These are phyloP conservation scores for Metarhizium anisopliae DNA, from an alignment of 2,329 filamentous ascomycete species.

Conservation along the genomic window DNA sequence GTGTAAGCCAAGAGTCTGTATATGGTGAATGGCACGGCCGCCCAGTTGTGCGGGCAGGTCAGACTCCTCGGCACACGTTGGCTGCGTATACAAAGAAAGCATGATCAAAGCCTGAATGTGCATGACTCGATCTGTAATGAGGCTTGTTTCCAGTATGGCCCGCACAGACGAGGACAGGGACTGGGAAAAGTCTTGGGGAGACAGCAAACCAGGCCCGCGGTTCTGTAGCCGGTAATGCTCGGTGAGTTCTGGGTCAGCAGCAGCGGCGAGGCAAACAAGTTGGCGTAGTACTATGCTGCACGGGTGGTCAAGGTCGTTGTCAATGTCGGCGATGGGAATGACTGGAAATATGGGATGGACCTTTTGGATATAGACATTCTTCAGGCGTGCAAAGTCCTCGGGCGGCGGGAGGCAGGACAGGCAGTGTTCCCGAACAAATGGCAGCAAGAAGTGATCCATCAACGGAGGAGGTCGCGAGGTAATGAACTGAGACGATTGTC, in stretches of 20 bases:
- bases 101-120: slow-evolving; percentile 45
- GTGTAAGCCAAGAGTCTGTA: slow-evolving; percentile 47
- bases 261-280: slow-evolving; percentile 45
- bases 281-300: slow-evolving; percentile 39
- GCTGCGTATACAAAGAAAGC: slow-evolving; percentile 51
- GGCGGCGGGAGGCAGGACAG: slow-evolving; percentile 38
- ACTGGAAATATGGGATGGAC: slow-evolving; percentile 47
- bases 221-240: slow-evolving; percentile 35
- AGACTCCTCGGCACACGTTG: slow-evolving; percentile 41
- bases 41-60: slow-evolving; percentile 45
- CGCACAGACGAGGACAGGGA: slow-evolving; percentile 38
- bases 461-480: slow-evolving; percentile 27
- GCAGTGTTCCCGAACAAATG: slow-evolving; percentile 36
- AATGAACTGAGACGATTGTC: slow-evolving; percentile 27
- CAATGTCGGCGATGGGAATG: slow-evolving; percentile 29
- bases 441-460: slow-evolving; percentile 31
- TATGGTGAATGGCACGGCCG: slow-evolving; percentile 45
- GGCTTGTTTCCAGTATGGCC: slow-evolving; percentile 41
- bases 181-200: slow-evolving; percentile 38
- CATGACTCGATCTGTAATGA: slow-evolving; percentile 45
- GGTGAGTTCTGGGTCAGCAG: slow-evolving; percentile 36
- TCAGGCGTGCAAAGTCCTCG: slow-evolving; percentile 35
- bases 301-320: slow-evolving; percentile 21
- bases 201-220: slow-evolving; percentile 27
- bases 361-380: slow-evolving; percentile 38